Evolutionary conservation across 1,284 basidiomycete species (phyloP), one percentile per base, ranked within the genome.

Genomic region (Ustilago vetiveriae): DNA sequence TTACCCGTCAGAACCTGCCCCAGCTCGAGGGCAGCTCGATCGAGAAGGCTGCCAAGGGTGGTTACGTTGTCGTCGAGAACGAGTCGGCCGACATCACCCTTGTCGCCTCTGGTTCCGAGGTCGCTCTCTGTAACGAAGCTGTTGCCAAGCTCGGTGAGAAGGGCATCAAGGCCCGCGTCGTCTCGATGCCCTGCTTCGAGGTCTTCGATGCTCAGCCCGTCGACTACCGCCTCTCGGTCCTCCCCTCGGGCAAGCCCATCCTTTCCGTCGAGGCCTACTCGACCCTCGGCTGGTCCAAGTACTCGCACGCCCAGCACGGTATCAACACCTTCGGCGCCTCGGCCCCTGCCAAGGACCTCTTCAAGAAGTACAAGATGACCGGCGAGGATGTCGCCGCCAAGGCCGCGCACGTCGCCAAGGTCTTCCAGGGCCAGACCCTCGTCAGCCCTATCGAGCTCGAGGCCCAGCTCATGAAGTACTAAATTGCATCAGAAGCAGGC

Each of bases 1-100:
- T 94, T 62, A 91, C 92, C 41, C 89, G 92, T 55, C 92, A 94
- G 84, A 93, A 94, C 86, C 87, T 97, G 49, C 93, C 93, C 56
- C 94, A 96, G 82, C 89, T 97, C 69, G 91, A 91, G 82, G 88
- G 88, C 71, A 93, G 92, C 39, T 87, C 90, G 52, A 90, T 96
- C 78, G 92, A 94, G 85, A 88, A 88, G 66, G 92, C 92, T 51
- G 78, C 84, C 67, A 90, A 89, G 82, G 94, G 94, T 81, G 94
- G 91, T 67, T 97, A 97, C 84, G 91, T 95, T 58, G 83, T 96
- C 47, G 86, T 90, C 79, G 93, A 96, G 70, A 89, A 88, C 58
- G 54, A 73, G 67, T 88, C 90, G 78, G 83, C 85, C 73, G 90
- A 91, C 83, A 84, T 96, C 76, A 96, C 92, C 39, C 88, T 97